Percentiles rank a stretch among this genome's conserved stretches.
These are phyloP conservation scores for Vicia faba DNA, from an alignment of 306 rosid species.

Conservation along the genomic window DNA sequence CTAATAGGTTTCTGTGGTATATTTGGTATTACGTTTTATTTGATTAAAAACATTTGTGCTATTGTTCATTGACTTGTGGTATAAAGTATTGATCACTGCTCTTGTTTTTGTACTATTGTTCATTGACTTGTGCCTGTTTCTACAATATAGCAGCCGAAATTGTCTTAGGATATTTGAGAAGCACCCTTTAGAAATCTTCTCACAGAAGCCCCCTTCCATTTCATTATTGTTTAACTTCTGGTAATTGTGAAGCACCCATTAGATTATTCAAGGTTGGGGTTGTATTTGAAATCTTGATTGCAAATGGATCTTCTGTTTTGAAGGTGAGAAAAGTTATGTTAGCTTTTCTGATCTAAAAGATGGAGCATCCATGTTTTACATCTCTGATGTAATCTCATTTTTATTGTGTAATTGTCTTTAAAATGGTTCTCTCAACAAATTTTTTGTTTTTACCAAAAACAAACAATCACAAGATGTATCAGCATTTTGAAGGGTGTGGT, in stretches of 20 bases:
- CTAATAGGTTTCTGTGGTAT: constrained; percentile 42
- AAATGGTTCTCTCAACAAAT: too few species aligned
- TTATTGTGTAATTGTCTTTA: too few species aligned
- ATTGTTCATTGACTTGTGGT: constrained; percentile 12
- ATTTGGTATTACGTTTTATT: constrained; percentile 15
- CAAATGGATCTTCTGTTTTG: too few species aligned
- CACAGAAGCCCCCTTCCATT: background rate
- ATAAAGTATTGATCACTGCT: constrained; percentile 20
- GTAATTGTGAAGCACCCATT: background rate
- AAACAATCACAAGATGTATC: too few species aligned
- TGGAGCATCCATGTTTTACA: too few species aligned
- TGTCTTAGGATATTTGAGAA: background rate
- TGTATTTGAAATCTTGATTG: too few species aligned
- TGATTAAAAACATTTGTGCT: constrained; percentile 16
- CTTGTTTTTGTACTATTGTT: constrained; percentile 7
- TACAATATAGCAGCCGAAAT: constrained; percentile 4
- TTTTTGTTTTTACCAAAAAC: too few species aligned
- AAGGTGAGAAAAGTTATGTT: too few species aligned
- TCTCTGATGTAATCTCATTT: too few species aligned
- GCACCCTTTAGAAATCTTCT: background rate
- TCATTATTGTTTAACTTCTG: background rate
- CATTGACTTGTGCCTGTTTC: constrained; percentile 20
- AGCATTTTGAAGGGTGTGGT: too few species aligned
- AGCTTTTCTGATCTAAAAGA: too few species aligned
- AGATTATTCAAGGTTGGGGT: too few species aligned